Evolutionary conservation across 306 rosid species (phyloP).

Genomic region (Gastrolobium villosum): DNA sequence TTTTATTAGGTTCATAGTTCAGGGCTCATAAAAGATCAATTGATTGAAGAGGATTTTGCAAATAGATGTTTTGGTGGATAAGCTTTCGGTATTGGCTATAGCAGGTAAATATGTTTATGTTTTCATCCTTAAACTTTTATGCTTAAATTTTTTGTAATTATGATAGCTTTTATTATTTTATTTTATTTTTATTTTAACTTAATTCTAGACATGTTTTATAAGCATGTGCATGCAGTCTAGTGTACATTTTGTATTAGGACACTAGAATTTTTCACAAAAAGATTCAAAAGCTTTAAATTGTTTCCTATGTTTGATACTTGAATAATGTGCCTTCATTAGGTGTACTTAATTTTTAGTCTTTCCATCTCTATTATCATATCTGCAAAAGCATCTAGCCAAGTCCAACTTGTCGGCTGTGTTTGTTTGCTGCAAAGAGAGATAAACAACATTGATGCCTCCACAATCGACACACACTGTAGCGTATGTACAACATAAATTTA

Average conservation of each 20-base stretch:
- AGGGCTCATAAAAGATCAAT: conserved; percentile 88
- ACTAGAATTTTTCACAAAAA: too few species aligned
- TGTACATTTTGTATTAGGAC: conserved; percentile 21
- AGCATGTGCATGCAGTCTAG: conserved; percentile 3
- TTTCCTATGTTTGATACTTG: too few species aligned
- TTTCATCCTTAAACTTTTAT: conserved; percentile 4
- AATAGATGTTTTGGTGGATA: conserved; percentile 91
- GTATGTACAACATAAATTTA: too few species aligned
- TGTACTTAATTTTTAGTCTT: too few species aligned
- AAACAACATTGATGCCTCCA: too few species aligned
- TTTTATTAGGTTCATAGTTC: conserved; percentile 67
- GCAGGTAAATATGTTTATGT: conserved; percentile 70
- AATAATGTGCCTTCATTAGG: too few species aligned
- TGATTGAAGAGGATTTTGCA: conserved; percentile 94
- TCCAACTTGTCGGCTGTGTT: conserved; percentile 98
- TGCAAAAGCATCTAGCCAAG: too few species aligned
- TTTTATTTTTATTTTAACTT: too few species aligned
- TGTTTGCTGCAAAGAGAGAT: conserved; percentile 95
- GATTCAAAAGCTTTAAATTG: not conserved
- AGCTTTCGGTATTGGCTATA: conserved; percentile 84
- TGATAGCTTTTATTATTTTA: too few species aligned
- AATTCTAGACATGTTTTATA: conserved; percentile 32
- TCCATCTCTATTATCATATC: too few species aligned
- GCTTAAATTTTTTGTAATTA: not conserved
- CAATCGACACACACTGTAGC: too few species aligned